A percentile compares a stretch with the other conserved stretches of the same genome.
Evolutionary conservation across 2,329 filamentous ascomycete species (phyloP).

Genomic region (Botrytis fabae): DNA sequence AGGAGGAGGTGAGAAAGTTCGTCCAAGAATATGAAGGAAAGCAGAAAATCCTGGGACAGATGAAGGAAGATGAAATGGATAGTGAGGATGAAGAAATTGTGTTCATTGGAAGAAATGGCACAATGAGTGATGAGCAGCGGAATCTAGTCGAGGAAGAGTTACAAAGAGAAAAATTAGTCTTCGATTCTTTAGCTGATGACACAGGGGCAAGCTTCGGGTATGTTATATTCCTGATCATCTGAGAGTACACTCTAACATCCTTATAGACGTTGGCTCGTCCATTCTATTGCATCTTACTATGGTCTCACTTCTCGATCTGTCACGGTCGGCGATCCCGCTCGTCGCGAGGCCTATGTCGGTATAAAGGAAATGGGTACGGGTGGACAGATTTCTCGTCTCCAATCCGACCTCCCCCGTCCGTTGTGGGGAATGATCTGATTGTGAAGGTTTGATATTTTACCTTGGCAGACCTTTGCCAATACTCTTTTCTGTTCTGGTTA

Average conservation of each 20-base stretch:
- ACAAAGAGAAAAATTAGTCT: conserved; percentile 69
- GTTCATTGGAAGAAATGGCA: conserved; percentile 72
- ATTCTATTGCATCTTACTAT: conserved; percentile 91
- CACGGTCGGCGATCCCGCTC: conserved; percentile 67
- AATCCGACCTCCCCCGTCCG: conserved; percentile 55
- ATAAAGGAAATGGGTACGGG: conserved; percentile 51
- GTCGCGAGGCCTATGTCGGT: conserved; percentile 81
- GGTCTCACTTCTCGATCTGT: conserved; percentile 80
- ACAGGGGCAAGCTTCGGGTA: conserved; percentile 75
- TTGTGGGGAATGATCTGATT: conserved; percentile 52
- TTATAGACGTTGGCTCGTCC: conserved; percentile 81
- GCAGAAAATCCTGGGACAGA: conserved; percentile 9
- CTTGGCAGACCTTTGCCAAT: neutral
- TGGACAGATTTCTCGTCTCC: conserved; percentile 27
- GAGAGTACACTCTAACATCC: conserved; percentile 27
- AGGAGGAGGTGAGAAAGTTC: conserved; percentile 79
- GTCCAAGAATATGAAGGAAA: conserved; percentile 60
- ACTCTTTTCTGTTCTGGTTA: neutral
- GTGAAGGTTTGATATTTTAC: neutral
- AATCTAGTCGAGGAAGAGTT: conserved; percentile 54
- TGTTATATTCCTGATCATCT: conserved; percentile 42
- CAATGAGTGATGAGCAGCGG: conserved; percentile 53
- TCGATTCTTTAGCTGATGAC: conserved; percentile 76
- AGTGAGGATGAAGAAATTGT: conserved; percentile 83
- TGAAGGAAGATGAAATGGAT: conserved; percentile 44